phyloP scores from a whole-genome alignment of 345 rosid species.

The Lepidium sativum region DNA sequence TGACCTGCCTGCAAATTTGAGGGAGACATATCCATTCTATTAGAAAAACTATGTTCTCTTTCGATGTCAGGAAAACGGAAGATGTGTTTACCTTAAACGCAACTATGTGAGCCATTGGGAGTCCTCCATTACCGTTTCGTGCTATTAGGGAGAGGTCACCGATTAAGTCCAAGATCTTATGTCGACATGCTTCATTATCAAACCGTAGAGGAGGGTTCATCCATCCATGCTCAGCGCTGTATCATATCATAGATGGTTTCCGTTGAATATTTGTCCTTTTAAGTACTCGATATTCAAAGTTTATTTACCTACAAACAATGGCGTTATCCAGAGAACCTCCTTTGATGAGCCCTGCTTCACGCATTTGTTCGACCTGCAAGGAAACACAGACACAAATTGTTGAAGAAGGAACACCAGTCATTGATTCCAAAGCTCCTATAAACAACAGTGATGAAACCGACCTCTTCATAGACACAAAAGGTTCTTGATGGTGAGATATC shows the following conservation, averaged over 20 bases:
- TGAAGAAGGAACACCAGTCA: not conserved
- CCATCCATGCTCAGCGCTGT: slow-evolving; percentile 77
- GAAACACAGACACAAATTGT: not conserved
- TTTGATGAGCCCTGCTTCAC: slow-evolving; percentile 60
- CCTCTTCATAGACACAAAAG: slow-evolving; percentile 84
- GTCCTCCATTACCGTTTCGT: slow-evolving; percentile 62
- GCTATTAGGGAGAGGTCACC: slow-evolving; percentile 83
- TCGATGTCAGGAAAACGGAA: not conserved
- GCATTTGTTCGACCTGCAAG: slow-evolving; percentile 71
- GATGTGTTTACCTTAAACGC: slow-evolving; percentile 50
- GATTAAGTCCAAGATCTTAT: slow-evolving; percentile 76
- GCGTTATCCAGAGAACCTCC: slow-evolving; percentile 86
- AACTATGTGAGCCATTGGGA: slow-evolving; percentile 70
- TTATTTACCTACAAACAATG: slow-evolving; percentile 69
- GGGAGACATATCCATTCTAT: not conserved
- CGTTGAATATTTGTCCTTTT: not conserved
- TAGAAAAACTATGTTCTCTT: not conserved
- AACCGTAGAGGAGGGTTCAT: slow-evolving; percentile 69
- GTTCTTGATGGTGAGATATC: slow-evolving; percentile 71
- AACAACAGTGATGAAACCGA: slow-evolving; percentile 11
- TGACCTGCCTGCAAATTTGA: slow-evolving; percentile 18
- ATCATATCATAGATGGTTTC: not conserved
- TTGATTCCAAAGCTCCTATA: not conserved
- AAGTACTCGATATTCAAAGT: slow-evolving; percentile 1
- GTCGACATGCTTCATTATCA: slow-evolving; percentile 74